Evolutionary conservation across 1,139 yeast species (phyloP).

Genomic region (Meyerozyma smithsonii): DNA sequence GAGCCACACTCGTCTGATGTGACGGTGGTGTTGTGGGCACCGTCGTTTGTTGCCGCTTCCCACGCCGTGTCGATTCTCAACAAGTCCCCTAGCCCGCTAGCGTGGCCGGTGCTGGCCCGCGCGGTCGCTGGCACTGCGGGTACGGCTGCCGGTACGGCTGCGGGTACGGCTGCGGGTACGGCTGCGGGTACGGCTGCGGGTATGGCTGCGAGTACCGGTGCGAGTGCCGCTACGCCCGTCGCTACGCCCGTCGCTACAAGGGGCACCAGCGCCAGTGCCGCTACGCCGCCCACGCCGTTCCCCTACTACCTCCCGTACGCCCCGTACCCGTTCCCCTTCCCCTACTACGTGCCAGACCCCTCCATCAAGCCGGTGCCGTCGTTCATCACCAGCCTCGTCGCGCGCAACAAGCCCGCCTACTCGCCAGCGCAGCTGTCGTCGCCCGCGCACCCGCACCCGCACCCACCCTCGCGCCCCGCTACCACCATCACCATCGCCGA

Average conservation of each 20-base stretch:
- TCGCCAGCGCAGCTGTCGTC: too few species aligned
- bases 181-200: too few species aligned
- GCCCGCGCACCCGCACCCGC: too few species aligned
- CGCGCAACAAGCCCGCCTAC: constrained; percentile 2
- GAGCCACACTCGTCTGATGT: not conserved
- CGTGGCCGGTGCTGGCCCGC: not conserved
- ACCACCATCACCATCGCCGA: constrained; percentile 18
- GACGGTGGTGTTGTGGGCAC: not conserved
- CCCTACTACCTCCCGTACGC: not conserved
- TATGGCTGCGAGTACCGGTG: too few species aligned
- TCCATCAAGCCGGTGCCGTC: constrained; percentile 19
- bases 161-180: too few species aligned
- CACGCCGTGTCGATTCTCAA: not conserved
- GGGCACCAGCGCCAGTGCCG: too few species aligned
- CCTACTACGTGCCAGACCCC: not conserved
- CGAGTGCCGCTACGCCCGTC: too few species aligned
- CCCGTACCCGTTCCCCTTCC: not conserved
- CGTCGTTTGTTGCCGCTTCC: not conserved
- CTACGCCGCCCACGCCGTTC: not conserved
- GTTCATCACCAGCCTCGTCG: constrained; percentile 28
- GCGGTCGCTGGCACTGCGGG: not conserved
- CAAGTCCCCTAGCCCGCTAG: not conserved
- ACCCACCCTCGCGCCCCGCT: too few species aligned
- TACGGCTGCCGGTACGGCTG: too few species aligned
- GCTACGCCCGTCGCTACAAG: too few species aligned